Evolutionary conservation across 192 early-diverging fungal species (phyloP), one percentile per base, ranked within the genome.

Genomic region (Podila epicladia): DNA sequence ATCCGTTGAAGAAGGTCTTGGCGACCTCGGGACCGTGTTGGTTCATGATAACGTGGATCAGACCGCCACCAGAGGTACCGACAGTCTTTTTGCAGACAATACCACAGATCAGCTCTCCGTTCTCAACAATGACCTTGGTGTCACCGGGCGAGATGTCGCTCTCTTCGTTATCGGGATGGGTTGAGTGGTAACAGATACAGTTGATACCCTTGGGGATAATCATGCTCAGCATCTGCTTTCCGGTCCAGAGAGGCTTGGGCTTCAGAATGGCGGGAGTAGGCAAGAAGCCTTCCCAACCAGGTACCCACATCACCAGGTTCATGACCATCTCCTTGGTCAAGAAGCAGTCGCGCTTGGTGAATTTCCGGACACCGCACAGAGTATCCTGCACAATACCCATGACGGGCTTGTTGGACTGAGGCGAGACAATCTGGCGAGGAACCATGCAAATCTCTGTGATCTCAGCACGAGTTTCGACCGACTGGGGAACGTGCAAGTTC

Each of bases 371-470:
- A 53, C 95, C 98, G 82, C 94, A 97, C 45, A 99, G 91, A 9
- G 97, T 97, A 77, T 99, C 98, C 85, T 99, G 98, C 37, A 99
- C 98, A 85, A 99, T 99, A 76, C 98, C 98, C 98, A 99, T 99
- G 74, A 97, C 95, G 4, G 98, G 98, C 65, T 94, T 94, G 86
- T 98, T 98, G 48, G 95, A 95, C 85, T 99, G 96, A 4, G 98
- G 97, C 33, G 96, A 95, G 5, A 99, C 92, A 80, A 99, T 96
- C 85, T 98, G 96, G 75, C 92, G 93, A 7, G 98, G 97, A 9
- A 99, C 98, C 95, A 98, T 97, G 85, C 97, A 98, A 64, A 99
- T 91, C 86, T 98, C 95, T 69, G 89, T 89, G 61, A 99, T 91
- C 84, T 99, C 98, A 20, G 98, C 97, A 41, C 94, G 92, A 13